Base-by-base conservation (phyloP, 139 green algal genomes). In the Chlorella sp. region DNA sequence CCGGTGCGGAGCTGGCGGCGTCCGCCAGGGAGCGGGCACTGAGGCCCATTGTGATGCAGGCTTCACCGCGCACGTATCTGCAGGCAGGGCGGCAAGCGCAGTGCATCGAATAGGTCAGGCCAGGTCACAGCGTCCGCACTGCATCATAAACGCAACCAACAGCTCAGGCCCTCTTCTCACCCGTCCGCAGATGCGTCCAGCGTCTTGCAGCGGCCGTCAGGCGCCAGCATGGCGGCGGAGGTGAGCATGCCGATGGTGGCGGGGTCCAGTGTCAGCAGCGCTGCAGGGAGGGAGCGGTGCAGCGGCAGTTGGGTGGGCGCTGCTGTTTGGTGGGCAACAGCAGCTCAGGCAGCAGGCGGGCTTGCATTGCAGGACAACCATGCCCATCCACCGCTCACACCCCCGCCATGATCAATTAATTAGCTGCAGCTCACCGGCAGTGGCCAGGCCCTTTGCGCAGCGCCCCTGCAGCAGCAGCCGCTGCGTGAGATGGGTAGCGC, bases 41-140 rank as follows among this genome's bases (percentile, higher is more conserved):
- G 72, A 83, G 86, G 5, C 89, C 76, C 41, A 89, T 60, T n/a
- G 88, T 89, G 1, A 91, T 89, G 0, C 90, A 89, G 2, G 92
- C 95, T 74, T 98, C 96, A 4, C 84, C 90, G 3, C 95, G 87
- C 24, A 93, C 94, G 56, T 98, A 98, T 22, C 95, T 84, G 64
- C 64, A 76, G 38, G 51, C 34, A 54, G 40, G 14, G 22, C 40
- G 36, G 8, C 0, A 46, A 54, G 8, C 8, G 62, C 34, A 14
- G 11, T 34, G 62, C 28, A 19, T 34, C 62, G 62, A 38, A 11
- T 32, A 14, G 24, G 24, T 30, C 11, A 38, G 28, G 19, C 16
- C 19, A 38, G 24, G 11, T 38, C 22, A 32, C 62, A 67, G 58
- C 16, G 19, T 67, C 19, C 64, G 38, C 30, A 28, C 24, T 40